Base-by-base conservation (phyloP, 1,139 yeast genomes). In the Suhomyces wounanorum region DNA sequence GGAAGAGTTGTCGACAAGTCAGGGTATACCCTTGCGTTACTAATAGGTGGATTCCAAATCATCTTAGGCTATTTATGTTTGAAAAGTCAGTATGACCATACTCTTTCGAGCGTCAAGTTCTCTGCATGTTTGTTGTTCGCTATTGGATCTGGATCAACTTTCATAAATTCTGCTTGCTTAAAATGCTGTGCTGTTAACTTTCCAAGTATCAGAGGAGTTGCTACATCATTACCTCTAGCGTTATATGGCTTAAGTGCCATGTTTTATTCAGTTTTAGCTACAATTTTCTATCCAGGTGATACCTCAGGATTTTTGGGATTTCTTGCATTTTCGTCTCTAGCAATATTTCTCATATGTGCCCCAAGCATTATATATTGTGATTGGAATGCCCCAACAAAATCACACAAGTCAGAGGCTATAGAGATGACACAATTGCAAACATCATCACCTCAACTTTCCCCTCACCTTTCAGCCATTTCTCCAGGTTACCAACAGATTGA, bases 171-270 rank as follows among this genome's bases (percentile, higher is more conserved):
- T 17, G 77, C 82, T 4, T 73, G 82, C 57, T 71, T 82, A 59
- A 83, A 83, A 57, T 82, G 86, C 60, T 77, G 85, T 62, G 84
- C 86, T 43, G 70, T 82, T 23, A 69, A 74, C 26, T 81, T 81
- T 58, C 87, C 87, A 1, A 72, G 77, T 47, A 73, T 79, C 37
- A 64, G 84, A 52, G 87, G 87, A 1, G 73, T 82, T 11, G 86
- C 87, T 8, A 81, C 87, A 0, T 77, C 85, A 1, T 69, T 83
- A 45, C 87, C 87, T 1, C 70, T 82, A 54, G 82, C 87, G 2
- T 67, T 81, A 41, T 82, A 81, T 59, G 87, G 87, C 0, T 68
- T 82, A 18, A 80, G 85, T 69, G 87, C 87, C 1, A 69, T 82
- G 58, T 73, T 81, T 48, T 82, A 75, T 55, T 81, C 86, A 0